A percentile compares a stretch with the other conserved stretches of the same genome.
Conservation (phyloP, 1,139 yeast genomes). For the Candida tetrigidarum region DNA sequence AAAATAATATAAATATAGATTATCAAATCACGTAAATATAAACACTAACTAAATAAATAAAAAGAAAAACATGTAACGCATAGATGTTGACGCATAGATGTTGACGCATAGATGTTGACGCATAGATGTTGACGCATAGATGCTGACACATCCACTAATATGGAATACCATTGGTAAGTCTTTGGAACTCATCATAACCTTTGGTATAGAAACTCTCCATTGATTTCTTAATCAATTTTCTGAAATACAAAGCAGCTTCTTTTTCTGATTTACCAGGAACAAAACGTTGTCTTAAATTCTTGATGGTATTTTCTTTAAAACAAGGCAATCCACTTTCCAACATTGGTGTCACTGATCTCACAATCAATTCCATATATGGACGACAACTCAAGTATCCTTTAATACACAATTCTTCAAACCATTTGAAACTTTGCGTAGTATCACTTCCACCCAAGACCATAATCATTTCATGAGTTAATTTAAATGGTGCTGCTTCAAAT, state of each 20-base stretch:
- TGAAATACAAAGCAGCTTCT: slow-evolving; percentile 83
- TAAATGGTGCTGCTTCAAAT: slow-evolving; percentile 97
- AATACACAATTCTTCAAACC: slow-evolving; percentile 96
- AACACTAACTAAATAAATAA: not conserved
- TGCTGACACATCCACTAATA: no score
- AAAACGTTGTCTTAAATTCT: slow-evolving; percentile 76
- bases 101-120: no score
- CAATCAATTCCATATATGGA: slow-evolving; percentile 86
- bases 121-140: no score
- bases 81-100: no score
- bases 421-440: slow-evolving; percentile 83
- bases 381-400: slow-evolving; percentile 91
- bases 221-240: slow-evolving; percentile 75
- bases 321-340: slow-evolving; percentile 95
- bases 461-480: slow-evolving; percentile 95
- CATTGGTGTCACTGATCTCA: slow-evolving; percentile 91
- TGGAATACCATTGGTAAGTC: slow-evolving; percentile 95
- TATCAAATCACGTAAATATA: not conserved
- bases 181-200: slow-evolving; percentile 98
- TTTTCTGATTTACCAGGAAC: slow-evolving; percentile 80
- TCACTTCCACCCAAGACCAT: slow-evolving; percentile 90
- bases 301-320: slow-evolving; percentile 84
- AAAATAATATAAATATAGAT: not conserved
- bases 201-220: slow-evolving; percentile 89
- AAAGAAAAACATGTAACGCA: no score